phyloP scores from a whole-genome alignment of 1,284 basidiomycete genomes.

The Microbotryum lychnidis-dioicae region DNA sequence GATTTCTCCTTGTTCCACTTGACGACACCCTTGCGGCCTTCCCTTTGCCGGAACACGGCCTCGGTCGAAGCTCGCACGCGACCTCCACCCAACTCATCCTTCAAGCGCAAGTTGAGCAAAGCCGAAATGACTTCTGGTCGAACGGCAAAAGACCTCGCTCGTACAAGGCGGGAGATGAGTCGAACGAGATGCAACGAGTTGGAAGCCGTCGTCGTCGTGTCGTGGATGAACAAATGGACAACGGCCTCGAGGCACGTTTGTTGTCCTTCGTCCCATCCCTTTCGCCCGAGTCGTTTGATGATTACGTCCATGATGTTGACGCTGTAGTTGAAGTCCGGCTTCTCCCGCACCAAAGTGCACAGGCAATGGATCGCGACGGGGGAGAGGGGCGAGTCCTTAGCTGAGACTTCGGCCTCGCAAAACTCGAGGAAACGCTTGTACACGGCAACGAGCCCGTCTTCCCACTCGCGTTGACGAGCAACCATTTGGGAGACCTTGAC shows the following conservation, averaged over 20 bases:
- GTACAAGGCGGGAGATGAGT: slow-evolving; percentile 89
- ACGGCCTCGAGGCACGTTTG: slow-evolving; percentile 73
- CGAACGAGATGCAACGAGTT: slow-evolving; percentile 82
- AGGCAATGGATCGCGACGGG: slow-evolving; percentile 71
- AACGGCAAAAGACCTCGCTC: slow-evolving; percentile 82
- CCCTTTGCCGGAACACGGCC: slow-evolving; percentile 42
- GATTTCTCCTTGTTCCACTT: slow-evolving; percentile 49
- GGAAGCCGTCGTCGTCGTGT: slow-evolving; percentile 50
- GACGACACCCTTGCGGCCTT: slow-evolving; percentile 49
- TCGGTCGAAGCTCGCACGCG: slow-evolving; percentile 59
- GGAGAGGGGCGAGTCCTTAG: slow-evolving; percentile 64
- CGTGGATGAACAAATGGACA: slow-evolving; percentile 69
- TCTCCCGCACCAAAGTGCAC: slow-evolving; percentile 71
- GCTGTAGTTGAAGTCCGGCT: slow-evolving; percentile 96
- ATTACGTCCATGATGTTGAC: slow-evolving; percentile 84
- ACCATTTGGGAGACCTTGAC: slow-evolving; percentile 96
- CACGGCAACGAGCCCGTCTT: slow-evolving; percentile 82
- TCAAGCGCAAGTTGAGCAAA: slow-evolving; percentile 76
- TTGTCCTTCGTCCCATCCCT: slow-evolving; percentile 68
- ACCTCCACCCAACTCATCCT: slow-evolving; percentile 63
- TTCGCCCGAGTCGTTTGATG: slow-evolving; percentile 72
- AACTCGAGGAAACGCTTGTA: slow-evolving; percentile 83
- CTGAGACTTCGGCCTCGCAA: slow-evolving; percentile 65
- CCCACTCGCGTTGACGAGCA: slow-evolving; percentile 81
- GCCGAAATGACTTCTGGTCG: slow-evolving; percentile 82